These are phyloP conservation scores for Coelastrella sp. DNA, from an alignment of 139 green algal species.

Conservation along the genomic window DNA sequence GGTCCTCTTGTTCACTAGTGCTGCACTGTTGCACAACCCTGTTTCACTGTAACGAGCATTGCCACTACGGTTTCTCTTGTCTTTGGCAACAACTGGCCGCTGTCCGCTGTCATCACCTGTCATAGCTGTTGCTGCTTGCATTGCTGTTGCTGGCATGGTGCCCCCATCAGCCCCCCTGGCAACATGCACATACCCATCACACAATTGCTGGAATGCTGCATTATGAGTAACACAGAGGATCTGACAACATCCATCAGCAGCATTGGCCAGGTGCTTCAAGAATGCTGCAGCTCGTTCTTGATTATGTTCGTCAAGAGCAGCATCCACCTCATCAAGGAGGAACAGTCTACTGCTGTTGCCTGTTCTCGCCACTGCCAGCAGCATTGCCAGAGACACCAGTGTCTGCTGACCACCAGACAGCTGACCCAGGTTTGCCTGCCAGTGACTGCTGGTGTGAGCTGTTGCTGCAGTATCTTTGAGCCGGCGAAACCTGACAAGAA, in stretches of 20 bases:
- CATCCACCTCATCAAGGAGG: slow-evolving; percentile 72
- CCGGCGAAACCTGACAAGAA: not conserved
- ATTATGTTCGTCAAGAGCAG: slow-evolving; percentile 75
- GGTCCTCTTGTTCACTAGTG: too few species aligned
- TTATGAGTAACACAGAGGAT: slow-evolving; percentile 66
- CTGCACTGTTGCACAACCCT: too few species aligned
- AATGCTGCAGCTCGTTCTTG: slow-evolving; percentile 34
- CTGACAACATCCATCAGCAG: slow-evolving; percentile 32
- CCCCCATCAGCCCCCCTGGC: not conserved
- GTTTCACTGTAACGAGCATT: too few species aligned
- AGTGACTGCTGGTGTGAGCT: not conserved
- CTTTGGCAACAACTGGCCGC: too few species aligned
- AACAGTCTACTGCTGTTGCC: slow-evolving; percentile 48
- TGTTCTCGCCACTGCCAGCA: slow-evolving; percentile 58
- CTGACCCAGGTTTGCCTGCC: slow-evolving; percentile 46
- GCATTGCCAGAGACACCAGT: slow-evolving; percentile 68
- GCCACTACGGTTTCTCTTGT: too few species aligned
- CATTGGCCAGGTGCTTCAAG: slow-evolving; percentile 31
- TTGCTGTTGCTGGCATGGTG: slow-evolving; percentile 12
- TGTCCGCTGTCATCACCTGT: too few species aligned
- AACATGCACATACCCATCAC: slow-evolving; percentile 54
- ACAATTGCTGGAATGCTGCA: slow-evolving; percentile 53
- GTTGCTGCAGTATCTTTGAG: not conserved
- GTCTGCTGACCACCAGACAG: slow-evolving; percentile 76
- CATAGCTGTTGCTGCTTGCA: too few species aligned